A percentile compares a stretch with the other conserved stretches of the same genome.
phyloP scores from a whole-genome alignment of 2,329 filamentous ascomycete genomes.

The Fusarium phyllophilum region DNA sequence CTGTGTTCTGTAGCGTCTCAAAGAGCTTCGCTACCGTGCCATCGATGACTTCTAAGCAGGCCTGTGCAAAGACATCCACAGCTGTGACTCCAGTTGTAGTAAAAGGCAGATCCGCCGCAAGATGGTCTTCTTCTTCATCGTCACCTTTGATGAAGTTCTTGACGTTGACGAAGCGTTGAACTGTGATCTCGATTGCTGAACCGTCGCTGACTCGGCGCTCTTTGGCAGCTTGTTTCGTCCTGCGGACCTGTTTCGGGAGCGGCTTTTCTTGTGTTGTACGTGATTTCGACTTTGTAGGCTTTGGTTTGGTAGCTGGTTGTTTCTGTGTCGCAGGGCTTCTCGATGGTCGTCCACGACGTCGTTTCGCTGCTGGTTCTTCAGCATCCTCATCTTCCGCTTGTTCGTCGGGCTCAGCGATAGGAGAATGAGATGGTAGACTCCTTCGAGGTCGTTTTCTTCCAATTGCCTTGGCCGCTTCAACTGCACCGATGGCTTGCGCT shows the following conservation, averaged over 20 bases:
- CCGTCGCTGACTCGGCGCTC: slow-evolving; percentile 39
- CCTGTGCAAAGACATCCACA: slow-evolving; percentile 69
- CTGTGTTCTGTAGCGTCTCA: slow-evolving; percentile 51
- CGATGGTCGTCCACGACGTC: slow-evolving; percentile 49
- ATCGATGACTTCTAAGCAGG: slow-evolving; percentile 70
- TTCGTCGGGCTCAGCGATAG: slow-evolving; percentile 53
- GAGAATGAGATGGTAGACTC: slow-evolving; percentile 52
- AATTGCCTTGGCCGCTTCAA: slow-evolving; percentile 55
- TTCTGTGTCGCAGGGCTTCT: slow-evolving; percentile 57
- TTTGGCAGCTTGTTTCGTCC: slow-evolving; percentile 39
- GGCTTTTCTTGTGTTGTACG: slow-evolving; percentile 36
- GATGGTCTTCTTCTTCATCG: slow-evolving; percentile 55
- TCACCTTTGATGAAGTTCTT: slow-evolving; percentile 53
- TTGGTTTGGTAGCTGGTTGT: slow-evolving; percentile 47
- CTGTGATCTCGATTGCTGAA: slow-evolving; percentile 62
- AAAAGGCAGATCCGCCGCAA: slow-evolving; percentile 64
- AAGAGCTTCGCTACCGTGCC: slow-evolving; percentile 60
- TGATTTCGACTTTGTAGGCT: slow-evolving; percentile 26
- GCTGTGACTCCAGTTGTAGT: slow-evolving; percentile 68
- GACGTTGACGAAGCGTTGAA: slow-evolving; percentile 68
- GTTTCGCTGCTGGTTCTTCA: slow-evolving; percentile 51
- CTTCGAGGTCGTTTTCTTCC: slow-evolving; percentile 56
- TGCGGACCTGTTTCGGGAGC: slow-evolving; percentile 28
- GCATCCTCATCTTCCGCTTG: slow-evolving; percentile 41
- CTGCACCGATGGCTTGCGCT: slow-evolving; percentile 57